Evolutionary conservation across 2,329 filamentous ascomycete species (phyloP).

Genomic region (Aspergillus candidus): DNA sequence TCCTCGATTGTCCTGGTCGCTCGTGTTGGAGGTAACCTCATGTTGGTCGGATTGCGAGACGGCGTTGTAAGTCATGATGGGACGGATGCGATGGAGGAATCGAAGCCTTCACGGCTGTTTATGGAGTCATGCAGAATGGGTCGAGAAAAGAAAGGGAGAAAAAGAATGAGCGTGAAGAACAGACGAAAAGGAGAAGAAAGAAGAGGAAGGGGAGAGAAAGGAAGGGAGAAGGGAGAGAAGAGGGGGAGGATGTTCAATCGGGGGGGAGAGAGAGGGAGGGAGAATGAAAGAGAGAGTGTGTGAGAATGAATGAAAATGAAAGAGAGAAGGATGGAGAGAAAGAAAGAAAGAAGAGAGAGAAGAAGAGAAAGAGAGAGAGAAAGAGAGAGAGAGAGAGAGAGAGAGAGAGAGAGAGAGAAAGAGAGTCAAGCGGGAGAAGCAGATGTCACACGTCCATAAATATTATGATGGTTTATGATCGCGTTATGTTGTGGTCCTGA

Average conservation of each 20-base stretch:
- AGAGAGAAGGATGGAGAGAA: too few relatives aligned
- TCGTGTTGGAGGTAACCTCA: conserved; percentile 33
- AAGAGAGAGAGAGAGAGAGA: not conserved
- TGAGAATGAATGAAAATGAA: too few relatives aligned
- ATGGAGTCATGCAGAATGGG: not conserved
- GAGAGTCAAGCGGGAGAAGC: not conserved
- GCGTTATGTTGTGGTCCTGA: too few relatives aligned
- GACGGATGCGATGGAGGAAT: conserved; percentile 2
- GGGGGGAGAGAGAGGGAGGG: too few relatives aligned
- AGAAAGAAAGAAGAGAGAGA: conserved; percentile 1
- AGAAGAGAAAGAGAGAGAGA: not conserved
- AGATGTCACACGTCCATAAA: not conserved
- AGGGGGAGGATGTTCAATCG: too few relatives aligned
- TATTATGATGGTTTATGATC: too few relatives aligned
- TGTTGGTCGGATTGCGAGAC: conserved; percentile 35
- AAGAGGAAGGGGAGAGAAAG: too few relatives aligned
- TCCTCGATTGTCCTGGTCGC: conserved; percentile 30
- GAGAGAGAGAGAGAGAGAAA: not conserved
- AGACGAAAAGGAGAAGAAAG: not conserved
- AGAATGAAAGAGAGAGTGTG: too few relatives aligned
- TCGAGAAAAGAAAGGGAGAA: conserved; percentile 1
- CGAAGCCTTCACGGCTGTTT: conserved; percentile 8
- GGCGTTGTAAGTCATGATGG: conserved; percentile 40
- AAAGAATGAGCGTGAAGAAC: conserved; percentile 2
- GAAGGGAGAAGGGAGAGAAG: not conserved